Evolutionary conservation across 2,329 filamentous ascomycete genomes (phyloP).

Genomic region (Hypomyces rosellus): DNA sequence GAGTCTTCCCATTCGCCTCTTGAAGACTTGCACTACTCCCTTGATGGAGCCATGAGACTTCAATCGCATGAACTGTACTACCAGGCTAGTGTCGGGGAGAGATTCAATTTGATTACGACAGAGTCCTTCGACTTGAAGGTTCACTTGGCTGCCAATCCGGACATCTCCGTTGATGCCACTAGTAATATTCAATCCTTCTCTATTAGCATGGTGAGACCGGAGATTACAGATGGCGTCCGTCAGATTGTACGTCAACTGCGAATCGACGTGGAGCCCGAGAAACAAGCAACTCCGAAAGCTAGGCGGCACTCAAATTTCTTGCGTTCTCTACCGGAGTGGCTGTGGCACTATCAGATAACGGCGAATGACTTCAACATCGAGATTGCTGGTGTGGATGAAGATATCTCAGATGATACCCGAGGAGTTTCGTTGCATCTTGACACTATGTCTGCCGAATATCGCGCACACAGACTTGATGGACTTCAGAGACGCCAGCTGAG

Average conservation of each 20-base stretch:
- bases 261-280: conserved; percentile 59
- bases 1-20: conserved; percentile 91
- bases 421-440: conserved; percentile 84
- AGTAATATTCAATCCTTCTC: conserved; percentile 82
- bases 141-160: conserved; percentile 76
- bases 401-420: conserved; percentile 73
- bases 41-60: conserved; percentile 74
- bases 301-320: conserved; percentile 61
- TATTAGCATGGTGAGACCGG: conserved; percentile 80
- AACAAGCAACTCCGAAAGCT: conserved; percentile 42
- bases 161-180: conserved; percentile 73
- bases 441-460: conserved; percentile 83
- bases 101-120: conserved; percentile 81
- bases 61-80: conserved; percentile 90
- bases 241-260: conserved; percentile 85
- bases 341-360: conserved; percentile 76
- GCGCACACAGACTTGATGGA: conserved; percentile 68
- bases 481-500: conserved; percentile 52
- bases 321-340: conserved; percentile 74
- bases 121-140: conserved; percentile 84
- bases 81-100: conserved; percentile 74
- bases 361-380: conserved; percentile 86
- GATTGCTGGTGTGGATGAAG: conserved; percentile 78
- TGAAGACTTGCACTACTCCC: conserved; percentile 78
- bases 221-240: conserved; percentile 86